Evolutionary conservation across 257 asterid species (phyloP).

Genomic region (Scutellaria barbata): DNA sequence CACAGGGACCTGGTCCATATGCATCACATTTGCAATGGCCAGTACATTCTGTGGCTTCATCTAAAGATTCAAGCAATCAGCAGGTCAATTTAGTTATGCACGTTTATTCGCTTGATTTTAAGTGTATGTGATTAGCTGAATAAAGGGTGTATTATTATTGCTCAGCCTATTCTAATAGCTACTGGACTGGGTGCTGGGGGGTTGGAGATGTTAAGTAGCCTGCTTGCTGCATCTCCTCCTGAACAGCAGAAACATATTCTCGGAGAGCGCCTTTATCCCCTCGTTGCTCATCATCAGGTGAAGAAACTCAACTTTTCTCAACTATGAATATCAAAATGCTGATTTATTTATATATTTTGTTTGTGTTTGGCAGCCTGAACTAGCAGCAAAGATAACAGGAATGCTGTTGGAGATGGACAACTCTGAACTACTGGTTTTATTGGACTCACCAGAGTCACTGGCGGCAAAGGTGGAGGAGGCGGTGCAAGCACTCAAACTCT

Average conservation of each 20-base stretch:
- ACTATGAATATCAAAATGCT: neutral
- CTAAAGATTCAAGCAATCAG: conserved; percentile 57
- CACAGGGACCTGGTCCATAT: conserved; percentile 51
- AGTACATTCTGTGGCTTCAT: conserved; percentile 42
- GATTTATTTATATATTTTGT: neutral
- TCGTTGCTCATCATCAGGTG: conserved; percentile 72
- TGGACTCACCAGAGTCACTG: conserved; percentile 78
- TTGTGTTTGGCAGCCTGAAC: conserved; percentile 61
- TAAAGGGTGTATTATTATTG: conserved; percentile 33
- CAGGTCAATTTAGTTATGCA: conserved; percentile 48
- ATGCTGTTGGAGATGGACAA: conserved; percentile 98
- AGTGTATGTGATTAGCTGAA: neutral
- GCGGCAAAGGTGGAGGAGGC: conserved; percentile 79
- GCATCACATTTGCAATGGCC: conserved; percentile 45
- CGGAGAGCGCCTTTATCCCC: conserved; percentile 81
- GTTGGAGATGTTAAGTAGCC: conserved; percentile 61
- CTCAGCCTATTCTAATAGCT: conserved; percentile 37
- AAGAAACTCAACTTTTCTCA: neutral
- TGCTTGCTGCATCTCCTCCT: conserved; percentile 72
- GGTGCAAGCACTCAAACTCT: conserved; percentile 63
- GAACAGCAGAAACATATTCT: conserved; percentile 75
- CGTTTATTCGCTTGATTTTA: no score
- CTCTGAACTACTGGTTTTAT: conserved; percentile 58
- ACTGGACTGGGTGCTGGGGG: conserved; percentile 53
- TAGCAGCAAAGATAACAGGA: conserved; percentile 81